Percentiles rank a stretch among this genome's conserved stretches.
Conservation (phyloP, 2,329 filamentous ascomycete species). For the Penicillium decumbens region DNA sequence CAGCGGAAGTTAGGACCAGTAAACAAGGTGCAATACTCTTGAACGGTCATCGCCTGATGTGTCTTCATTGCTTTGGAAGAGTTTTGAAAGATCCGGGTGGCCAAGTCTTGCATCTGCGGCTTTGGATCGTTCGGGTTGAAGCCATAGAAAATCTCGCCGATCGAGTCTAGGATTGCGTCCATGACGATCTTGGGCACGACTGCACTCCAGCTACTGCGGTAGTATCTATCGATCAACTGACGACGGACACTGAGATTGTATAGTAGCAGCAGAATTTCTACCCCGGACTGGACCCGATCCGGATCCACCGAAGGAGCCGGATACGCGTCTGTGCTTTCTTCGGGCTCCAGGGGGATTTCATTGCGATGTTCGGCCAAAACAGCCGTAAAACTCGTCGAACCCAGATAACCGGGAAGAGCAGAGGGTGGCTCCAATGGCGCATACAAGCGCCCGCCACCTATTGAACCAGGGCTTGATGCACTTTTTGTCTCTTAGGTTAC, state of each 20-base stretch:
- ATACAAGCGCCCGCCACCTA: conserved; percentile 18
- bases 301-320: conserved; percentile 23
- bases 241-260: conserved; percentile 26
- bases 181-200: conserved; percentile 26
- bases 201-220: conserved; percentile 20
- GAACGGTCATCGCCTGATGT: conserved; percentile 27
- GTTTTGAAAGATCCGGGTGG: conserved; percentile 30
- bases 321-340: conserved; percentile 18
- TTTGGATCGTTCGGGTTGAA: conserved; percentile 26
- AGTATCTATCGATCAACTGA: conserved; percentile 26
- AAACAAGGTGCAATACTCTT: conserved; percentile 31
- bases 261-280: conserved; percentile 29
- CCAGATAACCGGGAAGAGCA: conserved; percentile 32
- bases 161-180: conserved; percentile 25
- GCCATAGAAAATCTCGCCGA: conserved; percentile 24
- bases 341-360: conserved; percentile 32
- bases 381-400: conserved; percentile 35
- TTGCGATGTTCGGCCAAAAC: conserved; percentile 32
- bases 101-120: conserved; percentile 24
- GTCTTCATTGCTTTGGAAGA: conserved; percentile 25
- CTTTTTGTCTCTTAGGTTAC: conserved; percentile 11
- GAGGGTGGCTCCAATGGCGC: conserved; percentile 23
- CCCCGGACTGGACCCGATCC: conserved; percentile 28
- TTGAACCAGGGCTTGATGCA: conserved; percentile 24
- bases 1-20: conserved; percentile 35